phyloP scores from a whole-genome alignment of 164 flowering plant genomes.

The Stephania yunnanensis region DNA sequence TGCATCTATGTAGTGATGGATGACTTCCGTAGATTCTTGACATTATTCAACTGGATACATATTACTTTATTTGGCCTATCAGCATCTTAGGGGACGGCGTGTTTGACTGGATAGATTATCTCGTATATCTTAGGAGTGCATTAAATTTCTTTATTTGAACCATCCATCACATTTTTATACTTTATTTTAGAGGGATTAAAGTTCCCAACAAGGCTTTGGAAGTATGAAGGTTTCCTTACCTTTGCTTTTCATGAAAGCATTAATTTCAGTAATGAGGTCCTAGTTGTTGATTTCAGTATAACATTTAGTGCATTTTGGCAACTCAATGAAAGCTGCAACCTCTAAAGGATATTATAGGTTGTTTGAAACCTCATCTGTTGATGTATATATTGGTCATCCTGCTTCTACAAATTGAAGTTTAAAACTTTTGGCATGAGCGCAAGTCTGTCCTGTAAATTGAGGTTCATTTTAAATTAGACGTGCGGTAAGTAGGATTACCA shows the following conservation, averaged over 20 bases:
- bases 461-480: no score
- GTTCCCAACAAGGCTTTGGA: not conserved
- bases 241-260: not conserved
- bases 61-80: no score
- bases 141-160: not conserved
- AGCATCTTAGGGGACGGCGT: no score
- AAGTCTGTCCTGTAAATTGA: no score
- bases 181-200: not conserved
- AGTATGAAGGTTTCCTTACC: not conserved
- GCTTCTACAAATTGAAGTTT: no score
- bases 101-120: not conserved
- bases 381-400: no score
- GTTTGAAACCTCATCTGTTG: no score
- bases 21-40: not conserved
- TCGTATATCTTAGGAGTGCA: not conserved
- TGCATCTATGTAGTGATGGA: not conserved
- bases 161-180: not conserved
- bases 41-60: not conserved
- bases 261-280: not conserved
- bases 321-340: no score
- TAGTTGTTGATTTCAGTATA: not conserved
- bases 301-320: no score
- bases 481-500: no score
- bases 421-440: no score
- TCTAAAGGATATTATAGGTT: no score